These are phyloP conservation scores for Fusarium compactum DNA, from an alignment of 2,329 filamentous ascomycete genomes.

Conservation along the genomic window DNA sequence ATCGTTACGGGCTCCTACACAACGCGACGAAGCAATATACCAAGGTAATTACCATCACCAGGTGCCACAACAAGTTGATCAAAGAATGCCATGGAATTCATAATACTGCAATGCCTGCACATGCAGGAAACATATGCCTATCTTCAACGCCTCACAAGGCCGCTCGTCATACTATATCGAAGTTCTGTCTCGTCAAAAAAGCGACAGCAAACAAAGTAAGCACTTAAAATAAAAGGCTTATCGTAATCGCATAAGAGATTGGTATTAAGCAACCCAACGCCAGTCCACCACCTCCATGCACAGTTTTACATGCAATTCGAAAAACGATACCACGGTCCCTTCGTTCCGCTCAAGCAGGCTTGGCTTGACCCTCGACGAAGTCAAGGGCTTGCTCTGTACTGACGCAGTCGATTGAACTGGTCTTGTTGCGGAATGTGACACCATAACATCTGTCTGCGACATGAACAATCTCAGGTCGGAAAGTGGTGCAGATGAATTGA, in stretches of 20 bases:
- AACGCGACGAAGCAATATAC: background rate
- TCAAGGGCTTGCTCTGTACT: slow-evolving; percentile 87
- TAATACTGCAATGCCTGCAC: slow-evolving; percentile 14
- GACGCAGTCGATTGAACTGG: slow-evolving; percentile 92
- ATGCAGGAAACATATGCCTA: slow-evolving; percentile 23
- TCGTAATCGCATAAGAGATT: slow-evolving; percentile 46
- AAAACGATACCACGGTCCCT: slow-evolving; percentile 10
- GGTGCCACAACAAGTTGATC: background rate
- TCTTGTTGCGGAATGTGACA: slow-evolving; percentile 93
- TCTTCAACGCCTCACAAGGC: slow-evolving; percentile 29
- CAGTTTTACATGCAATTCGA: slow-evolving; percentile 39
- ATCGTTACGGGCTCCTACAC: background rate
- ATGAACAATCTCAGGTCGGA: slow-evolving; percentile 94
- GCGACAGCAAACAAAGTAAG: slow-evolving; percentile 25
- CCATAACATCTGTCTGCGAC: slow-evolving; percentile 99
- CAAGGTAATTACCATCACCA: background rate
- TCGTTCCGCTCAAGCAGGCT: slow-evolving; percentile 45
- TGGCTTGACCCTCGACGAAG: slow-evolving; percentile 88
- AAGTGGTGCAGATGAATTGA: slow-evolving; percentile 98
- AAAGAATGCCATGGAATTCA: slow-evolving; percentile 1
- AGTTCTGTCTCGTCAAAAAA: slow-evolving; percentile 26
- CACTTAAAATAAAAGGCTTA: slow-evolving; percentile 33
- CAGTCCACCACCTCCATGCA: slow-evolving; percentile 36
- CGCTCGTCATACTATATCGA: slow-evolving; percentile 25
- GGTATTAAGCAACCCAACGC: slow-evolving; percentile 46